A percentile compares a stretch with the other conserved stretches of the same genome.
These are phyloP conservation scores for Rhizodiscina lignyota DNA, from an alignment of 495 filamentous ascomycete genomes.

Conservation along the genomic window DNA sequence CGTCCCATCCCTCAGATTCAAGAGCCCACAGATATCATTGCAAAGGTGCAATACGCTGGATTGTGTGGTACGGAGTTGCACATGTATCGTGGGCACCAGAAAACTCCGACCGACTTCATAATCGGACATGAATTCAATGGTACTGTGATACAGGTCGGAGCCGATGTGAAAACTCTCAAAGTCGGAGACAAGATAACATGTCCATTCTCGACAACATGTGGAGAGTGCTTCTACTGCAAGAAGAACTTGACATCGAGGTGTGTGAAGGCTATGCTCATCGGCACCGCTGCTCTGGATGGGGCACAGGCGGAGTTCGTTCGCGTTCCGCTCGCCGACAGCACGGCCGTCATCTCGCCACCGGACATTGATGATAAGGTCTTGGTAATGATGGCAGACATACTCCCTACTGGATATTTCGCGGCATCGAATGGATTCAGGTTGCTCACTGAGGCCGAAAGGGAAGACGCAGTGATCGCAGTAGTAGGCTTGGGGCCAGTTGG, in stretches of 20 bases:
- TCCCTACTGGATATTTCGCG: constrained; percentile 77
- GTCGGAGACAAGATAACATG: constrained; percentile 45
- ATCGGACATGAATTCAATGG: constrained; percentile 83
- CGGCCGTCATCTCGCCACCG: constrained; percentile 53
- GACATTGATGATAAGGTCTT: constrained; percentile 62
- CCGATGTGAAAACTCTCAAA: constrained; percentile 47
- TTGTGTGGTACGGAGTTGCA: constrained; percentile 93
- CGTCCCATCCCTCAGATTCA: constrained; percentile 50
- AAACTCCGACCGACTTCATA: constrained; percentile 43
- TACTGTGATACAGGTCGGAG: constrained; percentile 48
- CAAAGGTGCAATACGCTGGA: constrained; percentile 72
- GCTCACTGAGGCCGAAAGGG: constrained; percentile 41
- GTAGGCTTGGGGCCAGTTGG: constrained; percentile 67
- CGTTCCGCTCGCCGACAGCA: constrained; percentile 71
- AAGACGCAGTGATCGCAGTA: constrained; percentile 57
- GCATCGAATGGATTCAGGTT: constrained; percentile 63
- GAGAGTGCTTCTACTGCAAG: constrained; percentile 80
- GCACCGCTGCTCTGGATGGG: constrained; percentile 57
- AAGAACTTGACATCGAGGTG: constrained; percentile 72
- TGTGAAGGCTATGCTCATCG: constrained; percentile 56
- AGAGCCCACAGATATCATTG: constrained; percentile 58
- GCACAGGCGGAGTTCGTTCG: constrained; percentile 79
- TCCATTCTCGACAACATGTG: constrained; percentile 76
- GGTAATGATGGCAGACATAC: constrained; percentile 81
- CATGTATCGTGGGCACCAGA: constrained; percentile 70